A percentile compares a stretch with the other conserved stretches of the same genome.
Conservation (phyloP, 2,329 filamentous ascomycete genomes). For the Fusarium paranaense region DNA sequence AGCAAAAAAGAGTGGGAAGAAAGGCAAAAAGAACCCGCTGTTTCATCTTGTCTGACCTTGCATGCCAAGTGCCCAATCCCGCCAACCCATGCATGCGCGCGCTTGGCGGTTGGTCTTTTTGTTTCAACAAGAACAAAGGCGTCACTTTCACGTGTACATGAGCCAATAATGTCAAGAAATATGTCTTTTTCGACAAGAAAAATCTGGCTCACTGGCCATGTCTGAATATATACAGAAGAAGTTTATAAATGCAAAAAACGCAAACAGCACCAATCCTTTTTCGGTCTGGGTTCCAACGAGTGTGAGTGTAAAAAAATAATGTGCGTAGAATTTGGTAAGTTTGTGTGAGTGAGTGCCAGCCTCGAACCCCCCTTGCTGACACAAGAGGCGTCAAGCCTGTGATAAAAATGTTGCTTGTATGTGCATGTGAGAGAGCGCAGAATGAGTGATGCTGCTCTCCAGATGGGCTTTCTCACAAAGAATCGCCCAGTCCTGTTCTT, state of each 20-base stretch:
- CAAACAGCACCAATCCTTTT: constrained; percentile 14
- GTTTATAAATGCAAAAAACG: constrained; percentile 15
- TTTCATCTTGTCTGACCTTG: constrained; percentile 17
- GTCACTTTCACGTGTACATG: constrained; percentile 7
- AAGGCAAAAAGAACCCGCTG: neutral
- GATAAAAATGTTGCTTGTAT: constrained; percentile 12
- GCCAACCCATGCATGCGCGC: neutral
- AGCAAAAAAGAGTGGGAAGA: neutral
- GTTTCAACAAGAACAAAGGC: constrained; percentile 3
- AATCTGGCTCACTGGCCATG: constrained; percentile 9
- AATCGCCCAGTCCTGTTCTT: constrained; percentile 22
- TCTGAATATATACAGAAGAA: constrained; percentile 45
- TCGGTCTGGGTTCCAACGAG: constrained; percentile 35
- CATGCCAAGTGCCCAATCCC: constrained; percentile 17
- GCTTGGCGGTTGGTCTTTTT: neutral
- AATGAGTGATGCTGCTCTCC: constrained; percentile 25
- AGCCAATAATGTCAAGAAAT: neutral
- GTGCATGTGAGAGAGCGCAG: constrained; percentile 20
- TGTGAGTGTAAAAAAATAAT: constrained; percentile 30
- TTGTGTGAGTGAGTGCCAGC: constrained; percentile 48
- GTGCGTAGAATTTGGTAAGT: constrained; percentile 26
- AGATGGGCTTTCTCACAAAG: neutral
- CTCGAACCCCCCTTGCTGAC: constrained; percentile 37
- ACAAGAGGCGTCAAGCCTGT: constrained; percentile 45
- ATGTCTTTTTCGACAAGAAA: constrained; percentile 17